Conservation (phyloP, 1,284 basidiomycete genomes). For the Mycocalia duriaeana region DNA sequence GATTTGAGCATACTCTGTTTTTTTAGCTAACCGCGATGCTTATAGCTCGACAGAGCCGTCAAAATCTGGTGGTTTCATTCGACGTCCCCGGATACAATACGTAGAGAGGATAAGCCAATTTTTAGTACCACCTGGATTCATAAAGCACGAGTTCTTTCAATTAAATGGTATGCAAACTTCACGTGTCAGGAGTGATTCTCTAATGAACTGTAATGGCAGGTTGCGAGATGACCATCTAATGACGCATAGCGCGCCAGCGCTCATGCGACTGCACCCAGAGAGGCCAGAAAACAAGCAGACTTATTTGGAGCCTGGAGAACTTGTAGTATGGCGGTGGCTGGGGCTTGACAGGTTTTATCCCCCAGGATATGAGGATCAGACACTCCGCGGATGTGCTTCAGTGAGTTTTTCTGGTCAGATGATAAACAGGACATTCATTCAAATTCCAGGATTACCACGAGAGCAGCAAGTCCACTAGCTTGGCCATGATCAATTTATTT, state of each 20-base stretch:
- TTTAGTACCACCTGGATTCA: constrained; percentile 65
- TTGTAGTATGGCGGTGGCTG: constrained; percentile 65
- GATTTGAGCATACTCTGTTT: constrained; percentile 1
- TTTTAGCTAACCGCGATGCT: constrained; percentile 2
- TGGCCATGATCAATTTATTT: constrained; percentile 6
- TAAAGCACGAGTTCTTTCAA: constrained; percentile 56
- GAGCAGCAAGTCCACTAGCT: constrained; percentile 46
- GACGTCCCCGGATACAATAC: constrained; percentile 33
- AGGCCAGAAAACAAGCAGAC: constrained; percentile 23
- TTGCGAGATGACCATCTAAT: constrained; percentile 53
- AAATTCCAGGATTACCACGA: constrained; percentile 66
- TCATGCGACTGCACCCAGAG: constrained; percentile 35
- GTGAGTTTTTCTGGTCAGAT: constrained; percentile 35
- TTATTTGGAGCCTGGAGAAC: constrained; percentile 42
- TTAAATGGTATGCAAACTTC: constrained; percentile 46
- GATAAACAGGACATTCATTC: no score
- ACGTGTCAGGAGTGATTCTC: background rate
- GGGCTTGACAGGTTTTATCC: constrained; percentile 62
- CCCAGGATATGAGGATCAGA: constrained; percentile 35
- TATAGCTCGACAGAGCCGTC: constrained; percentile 62
- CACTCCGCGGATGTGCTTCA: constrained; percentile 52
- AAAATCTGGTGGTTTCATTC: constrained; percentile 63
- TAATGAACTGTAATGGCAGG: constrained; percentile 32
- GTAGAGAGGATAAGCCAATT: constrained; percentile 71
- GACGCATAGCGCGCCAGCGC: constrained; percentile 55